These are phyloP conservation scores for Spinacia oleracea DNA, from an alignment of 179 eudicot genomes.

Conservation along the genomic window DNA sequence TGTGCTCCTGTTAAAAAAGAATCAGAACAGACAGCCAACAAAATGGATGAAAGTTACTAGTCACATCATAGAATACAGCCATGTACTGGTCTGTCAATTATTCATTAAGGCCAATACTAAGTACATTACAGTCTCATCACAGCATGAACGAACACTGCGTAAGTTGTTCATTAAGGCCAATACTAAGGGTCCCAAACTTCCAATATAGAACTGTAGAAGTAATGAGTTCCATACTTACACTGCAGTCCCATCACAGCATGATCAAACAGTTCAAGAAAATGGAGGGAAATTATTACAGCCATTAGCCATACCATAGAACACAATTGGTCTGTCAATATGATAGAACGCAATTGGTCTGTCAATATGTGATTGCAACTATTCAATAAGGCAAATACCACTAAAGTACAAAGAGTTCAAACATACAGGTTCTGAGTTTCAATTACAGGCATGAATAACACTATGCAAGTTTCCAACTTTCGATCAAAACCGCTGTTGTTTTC, in stretches of 20 bases:
- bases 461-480: no score
- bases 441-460: no score
- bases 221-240: neutral
- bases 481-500: no score
- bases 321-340: neutral
- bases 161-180: no score
- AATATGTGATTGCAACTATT: neutral
- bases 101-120: neutral
- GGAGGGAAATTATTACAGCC: neutral
- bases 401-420: neutral
- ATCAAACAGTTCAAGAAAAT: neutral
- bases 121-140: no score
- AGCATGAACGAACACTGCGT: no score
- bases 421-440: neutral
- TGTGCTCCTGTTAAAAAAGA: conserved; percentile 63
- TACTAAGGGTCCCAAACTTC: neutral
- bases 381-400: neutral
- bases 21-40: conserved; percentile 1
- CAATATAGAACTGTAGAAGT: no score
- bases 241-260: neutral
- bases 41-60: neutral
- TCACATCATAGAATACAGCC: neutral
- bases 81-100: neutral
- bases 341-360: no score
- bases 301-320: neutral